These are phyloP conservation scores for Starmerella apicola DNA, from an alignment of 805 yeast species.

Conservation along the genomic window DNA sequence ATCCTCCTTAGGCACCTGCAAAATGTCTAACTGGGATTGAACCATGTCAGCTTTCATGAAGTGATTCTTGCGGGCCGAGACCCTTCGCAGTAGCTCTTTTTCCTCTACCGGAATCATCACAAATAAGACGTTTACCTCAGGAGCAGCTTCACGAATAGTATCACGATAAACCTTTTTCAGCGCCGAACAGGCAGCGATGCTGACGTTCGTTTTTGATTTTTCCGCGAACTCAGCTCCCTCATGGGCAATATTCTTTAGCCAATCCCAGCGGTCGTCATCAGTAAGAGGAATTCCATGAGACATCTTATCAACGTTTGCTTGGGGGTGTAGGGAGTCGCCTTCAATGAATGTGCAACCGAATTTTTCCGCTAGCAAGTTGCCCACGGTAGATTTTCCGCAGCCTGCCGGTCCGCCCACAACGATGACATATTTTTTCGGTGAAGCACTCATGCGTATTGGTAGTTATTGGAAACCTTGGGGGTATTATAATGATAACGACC, in stretches of 20 bases:
- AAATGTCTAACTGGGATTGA: constrained; percentile 57
- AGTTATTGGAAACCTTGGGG: not conserved
- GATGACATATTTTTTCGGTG: constrained; percentile 13
- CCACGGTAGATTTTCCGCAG: constrained; percentile 82
- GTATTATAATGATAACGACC: not conserved
- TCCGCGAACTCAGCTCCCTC: constrained; percentile 29
- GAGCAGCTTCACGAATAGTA: constrained; percentile 33
- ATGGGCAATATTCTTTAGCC: constrained; percentile 49
- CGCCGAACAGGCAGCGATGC: constrained; percentile 75
- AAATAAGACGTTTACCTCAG: constrained; percentile 34
- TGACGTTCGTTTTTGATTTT: constrained; percentile 21
- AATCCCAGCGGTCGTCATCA: constrained; percentile 87
- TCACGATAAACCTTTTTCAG: constrained; percentile 66
- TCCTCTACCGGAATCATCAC: constrained; percentile 55
- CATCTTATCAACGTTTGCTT: constrained; percentile 71
- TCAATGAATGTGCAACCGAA: constrained; percentile 54
- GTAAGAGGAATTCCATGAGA: constrained; percentile 61
- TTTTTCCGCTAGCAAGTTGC: constrained; percentile 35
- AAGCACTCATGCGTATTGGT: not conserved
- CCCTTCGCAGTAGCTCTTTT: constrained; percentile 50
- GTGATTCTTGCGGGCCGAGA: constrained; percentile 55
- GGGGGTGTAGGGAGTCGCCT: constrained; percentile 75
- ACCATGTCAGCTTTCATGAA: constrained; percentile 84
- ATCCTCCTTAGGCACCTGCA: constrained; percentile 50
- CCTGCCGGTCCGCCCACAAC: constrained; percentile 93